A percentile compares a stretch with the other conserved stretches of the same genome.
These are phyloP conservation scores for Solanum paucissectum DNA, from an alignment of 257 asterid species.

Conservation along the genomic window DNA sequence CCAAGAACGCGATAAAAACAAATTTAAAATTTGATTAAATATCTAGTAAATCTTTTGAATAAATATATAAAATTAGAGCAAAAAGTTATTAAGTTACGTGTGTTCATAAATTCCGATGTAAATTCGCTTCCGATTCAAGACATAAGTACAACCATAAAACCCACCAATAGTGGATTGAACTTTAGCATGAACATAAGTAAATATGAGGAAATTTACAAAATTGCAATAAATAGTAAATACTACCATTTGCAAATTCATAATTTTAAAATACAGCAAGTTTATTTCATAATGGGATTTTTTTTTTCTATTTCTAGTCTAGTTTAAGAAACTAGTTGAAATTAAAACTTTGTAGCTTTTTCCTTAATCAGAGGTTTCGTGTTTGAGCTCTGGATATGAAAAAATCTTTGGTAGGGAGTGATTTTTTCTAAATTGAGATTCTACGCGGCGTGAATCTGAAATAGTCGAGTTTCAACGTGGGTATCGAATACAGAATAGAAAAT, in stretches of 20 bases:
- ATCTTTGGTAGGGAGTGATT: too few relatives aligned
- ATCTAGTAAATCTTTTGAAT: background rate
- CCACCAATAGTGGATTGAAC: background rate
- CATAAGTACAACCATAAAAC: background rate
- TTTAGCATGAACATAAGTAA: background rate
- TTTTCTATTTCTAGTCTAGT: too few relatives aligned
- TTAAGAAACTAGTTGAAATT: too few relatives aligned
- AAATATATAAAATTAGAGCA: background rate
- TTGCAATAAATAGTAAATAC: background rate
- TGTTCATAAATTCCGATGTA: too few relatives aligned
- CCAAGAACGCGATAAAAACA: background rate
- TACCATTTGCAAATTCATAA: background rate
- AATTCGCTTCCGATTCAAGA: background rate
- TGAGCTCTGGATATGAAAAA: too few relatives aligned
- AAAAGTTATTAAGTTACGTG: background rate
- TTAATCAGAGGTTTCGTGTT: too few relatives aligned
- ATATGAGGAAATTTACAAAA: background rate
- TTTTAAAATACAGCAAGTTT: too few relatives aligned
- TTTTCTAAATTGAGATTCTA: fast-evolving
- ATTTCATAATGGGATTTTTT: too few relatives aligned
- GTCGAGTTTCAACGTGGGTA: too few relatives aligned
- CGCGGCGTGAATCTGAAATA: too few relatives aligned
- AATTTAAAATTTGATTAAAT: background rate
- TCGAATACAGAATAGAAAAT: too few relatives aligned
- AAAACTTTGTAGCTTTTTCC: too few relatives aligned